These are phyloP conservation scores for Alternaria novae-zelandiae DNA, from an alignment of 2,329 filamentous ascomycete species.

Conservation along the genomic window DNA sequence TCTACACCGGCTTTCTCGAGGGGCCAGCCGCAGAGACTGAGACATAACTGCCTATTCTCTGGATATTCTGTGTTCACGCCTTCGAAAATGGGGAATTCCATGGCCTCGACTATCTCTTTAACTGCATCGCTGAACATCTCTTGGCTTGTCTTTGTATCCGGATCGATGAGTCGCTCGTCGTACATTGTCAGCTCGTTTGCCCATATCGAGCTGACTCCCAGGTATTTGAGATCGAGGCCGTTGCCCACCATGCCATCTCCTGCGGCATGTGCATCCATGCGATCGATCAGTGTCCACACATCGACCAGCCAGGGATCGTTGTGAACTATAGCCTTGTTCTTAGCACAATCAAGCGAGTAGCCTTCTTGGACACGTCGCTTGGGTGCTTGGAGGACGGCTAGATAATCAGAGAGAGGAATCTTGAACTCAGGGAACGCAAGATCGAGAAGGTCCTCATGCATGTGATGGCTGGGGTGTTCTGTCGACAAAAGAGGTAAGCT, in stretches of 20 bases:
- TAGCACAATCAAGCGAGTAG: slow-evolving; percentile 64
- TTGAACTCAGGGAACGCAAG: slow-evolving; percentile 45
- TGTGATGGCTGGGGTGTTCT: slow-evolving; percentile 39
- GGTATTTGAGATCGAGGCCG: slow-evolving; percentile 74
- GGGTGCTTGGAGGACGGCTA: slow-evolving; percentile 49
- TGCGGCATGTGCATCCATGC: slow-evolving; percentile 67
- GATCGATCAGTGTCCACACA: slow-evolving; percentile 77
- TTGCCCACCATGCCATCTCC: slow-evolving; percentile 74
- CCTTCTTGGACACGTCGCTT: slow-evolving; percentile 63
- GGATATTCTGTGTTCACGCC: slow-evolving; percentile 69
- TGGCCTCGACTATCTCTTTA: slow-evolving; percentile 67
- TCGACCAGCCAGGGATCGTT: slow-evolving; percentile 79
- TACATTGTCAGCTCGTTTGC: slow-evolving; percentile 68
- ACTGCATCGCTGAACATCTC: slow-evolving; percentile 64
- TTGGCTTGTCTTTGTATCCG: slow-evolving; percentile 56
- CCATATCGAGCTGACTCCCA: slow-evolving; percentile 78
- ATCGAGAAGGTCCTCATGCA: slow-evolving; percentile 47
- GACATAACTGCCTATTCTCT: slow-evolving; percentile 74
- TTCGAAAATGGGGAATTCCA: slow-evolving; percentile 67
- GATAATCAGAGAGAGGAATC: slow-evolving; percentile 41
- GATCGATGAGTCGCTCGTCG: slow-evolving; percentile 44
- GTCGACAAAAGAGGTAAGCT: slow-evolving; percentile 37
- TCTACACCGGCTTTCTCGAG: slow-evolving; percentile 61
- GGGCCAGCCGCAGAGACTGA: slow-evolving; percentile 77
- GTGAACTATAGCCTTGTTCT: slow-evolving; percentile 70